A percentile compares a stretch with the other conserved stretches of the same genome.
phyloP scores from a whole-genome alignment of 2,329 filamentous ascomycete species.

The Coniochaeta prunicola region DNA sequence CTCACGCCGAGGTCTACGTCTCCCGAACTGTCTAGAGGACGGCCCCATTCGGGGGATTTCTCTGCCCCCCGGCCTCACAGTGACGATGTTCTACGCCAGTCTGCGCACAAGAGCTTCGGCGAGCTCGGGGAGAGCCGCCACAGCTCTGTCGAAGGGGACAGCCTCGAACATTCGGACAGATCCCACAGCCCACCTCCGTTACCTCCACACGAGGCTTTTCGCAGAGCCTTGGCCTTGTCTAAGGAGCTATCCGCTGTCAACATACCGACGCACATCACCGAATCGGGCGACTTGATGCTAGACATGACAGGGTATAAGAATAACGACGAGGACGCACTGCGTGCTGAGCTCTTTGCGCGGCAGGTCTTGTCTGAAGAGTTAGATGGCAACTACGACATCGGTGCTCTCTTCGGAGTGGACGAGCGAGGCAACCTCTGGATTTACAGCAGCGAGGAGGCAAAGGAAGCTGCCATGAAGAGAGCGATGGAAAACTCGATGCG shows the following conservation, averaged over 20 bases:
- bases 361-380: slow-evolving; percentile 90
- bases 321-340: slow-evolving; percentile 84
- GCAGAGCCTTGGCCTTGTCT: slow-evolving; percentile 76
- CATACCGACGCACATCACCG: slow-evolving; percentile 88
- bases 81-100: slow-evolving; percentile 45
- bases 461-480: slow-evolving; percentile 73
- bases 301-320: slow-evolving; percentile 98
- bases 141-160: slow-evolving; percentile 29
- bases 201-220: slow-evolving; percentile 66
- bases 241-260: slow-evolving; percentile 84
- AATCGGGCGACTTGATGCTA: slow-evolving; percentile 89
- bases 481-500: slow-evolving; percentile 45
- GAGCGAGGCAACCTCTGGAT: slow-evolving; percentile 99
- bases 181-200: slow-evolving; percentile 74
- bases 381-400: slow-evolving; percentile 93
- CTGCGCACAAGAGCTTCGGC: slow-evolving; percentile 29
- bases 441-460: slow-evolving; percentile 95
- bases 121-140: slow-evolving; percentile 23
- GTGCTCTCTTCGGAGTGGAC: slow-evolving; percentile 88
- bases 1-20: slow-evolving; percentile 48
- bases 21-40: slow-evolving; percentile 38
- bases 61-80: slow-evolving; percentile 40
- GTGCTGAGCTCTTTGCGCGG: slow-evolving; percentile 86
- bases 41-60: slow-evolving; percentile 45
- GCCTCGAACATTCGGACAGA: slow-evolving; percentile 39